Evolutionary conservation across 176 grass and related monocot species (phyloP), one percentile per base, ranked within the genome.

Genomic region (Carex parvula): DNA sequence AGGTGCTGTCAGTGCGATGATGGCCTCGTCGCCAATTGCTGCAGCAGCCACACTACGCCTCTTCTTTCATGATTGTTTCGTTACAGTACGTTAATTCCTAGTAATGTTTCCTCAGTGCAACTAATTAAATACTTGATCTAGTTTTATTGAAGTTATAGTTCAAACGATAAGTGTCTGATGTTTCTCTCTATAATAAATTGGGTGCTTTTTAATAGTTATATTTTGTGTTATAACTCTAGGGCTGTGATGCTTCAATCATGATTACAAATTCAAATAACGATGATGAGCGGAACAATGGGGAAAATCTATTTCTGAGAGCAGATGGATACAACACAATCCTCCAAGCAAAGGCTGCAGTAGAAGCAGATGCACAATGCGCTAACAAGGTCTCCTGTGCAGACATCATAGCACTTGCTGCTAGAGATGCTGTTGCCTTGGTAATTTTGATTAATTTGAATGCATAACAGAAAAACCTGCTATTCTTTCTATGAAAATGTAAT

Each of bases 61-160:
- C 81, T 87, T 87, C 87, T 92, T 92, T 87, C 90, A 92, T 77
- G 90, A 92, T 88, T 92, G 90, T 80, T 89, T 92, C 48, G 82
- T 87, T 16, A 16, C 78, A 16, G 84, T 85, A 32, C 1, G 10
- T 10, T 39, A 39, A 4, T 39, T 61, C 18, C 6, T 22, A 48
- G 8, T 2, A 48, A 11, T 48, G 8, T 48, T 48, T 10, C 44
- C 7, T 48, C 44, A 9, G 44, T 48, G 8, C 8, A 48, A 8
- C 44, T 48, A 48, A 48, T 48, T 48, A 48, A 48, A 48, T 8
- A 48, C 44, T 10, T 48, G 44, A 48, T 48, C 44, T 48, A 48
- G 10, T 48, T 48, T 48, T 10, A 48, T 9, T 48, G 1, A 44
- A 44, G 42, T 44, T 44, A 9, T 48, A 55, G 11, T 21, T 29